Evolutionary conservation across 148 eudicot species (phyloP).

Genomic region (Cornus suecica): DNA sequence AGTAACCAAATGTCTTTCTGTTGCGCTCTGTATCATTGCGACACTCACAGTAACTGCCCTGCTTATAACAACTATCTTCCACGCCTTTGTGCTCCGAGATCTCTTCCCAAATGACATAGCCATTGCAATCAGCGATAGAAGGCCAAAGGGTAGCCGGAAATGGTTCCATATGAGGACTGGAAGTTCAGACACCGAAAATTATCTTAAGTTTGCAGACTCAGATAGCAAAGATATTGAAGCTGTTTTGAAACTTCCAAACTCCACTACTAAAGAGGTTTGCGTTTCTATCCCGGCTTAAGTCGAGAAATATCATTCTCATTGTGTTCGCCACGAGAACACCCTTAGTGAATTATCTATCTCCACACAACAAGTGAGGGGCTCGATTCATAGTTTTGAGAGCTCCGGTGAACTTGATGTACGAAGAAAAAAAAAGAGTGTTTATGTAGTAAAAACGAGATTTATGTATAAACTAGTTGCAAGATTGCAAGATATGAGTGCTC

Average conservation of each 20-base stretch:
- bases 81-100: slow-evolving; percentile 59
- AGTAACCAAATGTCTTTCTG: slow-evolving; percentile 36
- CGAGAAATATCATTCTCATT: neutral
- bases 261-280: slow-evolving; percentile 3
- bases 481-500: neutral
- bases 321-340: neutral
- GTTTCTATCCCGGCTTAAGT: slow-evolving; percentile 5
- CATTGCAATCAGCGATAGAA: slow-evolving; percentile 77
- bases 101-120: slow-evolving; percentile 89
- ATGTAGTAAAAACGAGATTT: neutral
- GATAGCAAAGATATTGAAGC: slow-evolving; percentile 40
- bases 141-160: slow-evolving; percentile 39
- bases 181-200: slow-evolving; percentile 47
- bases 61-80: slow-evolving; percentile 58
- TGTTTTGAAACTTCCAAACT: slow-evolving; percentile 11
- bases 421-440: neutral
- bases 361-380: slow-evolving; percentile 11
- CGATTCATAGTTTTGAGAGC: neutral
- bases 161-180: slow-evolving; percentile 55
- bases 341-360: neutral
- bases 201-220: slow-evolving; percentile 44
- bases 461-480: neutral
- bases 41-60: slow-evolving; percentile 51
- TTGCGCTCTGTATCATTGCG: slow-evolving; percentile 45
- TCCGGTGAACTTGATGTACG: slow-evolving; percentile 24